Evolutionary conservation across 345 rosid species (phyloP).

Genomic region (Murraya paniculata): DNA sequence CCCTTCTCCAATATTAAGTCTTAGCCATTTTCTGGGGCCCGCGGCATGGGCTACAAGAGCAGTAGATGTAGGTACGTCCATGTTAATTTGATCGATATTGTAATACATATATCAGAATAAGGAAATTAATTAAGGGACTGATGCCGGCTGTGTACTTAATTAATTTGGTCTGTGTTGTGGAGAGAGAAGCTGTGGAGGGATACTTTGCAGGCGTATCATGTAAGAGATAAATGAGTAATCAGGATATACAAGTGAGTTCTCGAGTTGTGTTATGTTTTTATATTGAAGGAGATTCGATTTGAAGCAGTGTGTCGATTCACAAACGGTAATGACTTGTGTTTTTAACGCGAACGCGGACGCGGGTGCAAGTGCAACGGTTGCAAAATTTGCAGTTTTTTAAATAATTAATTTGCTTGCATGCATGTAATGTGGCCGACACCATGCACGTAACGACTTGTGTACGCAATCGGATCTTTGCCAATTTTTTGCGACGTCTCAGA

Average conservation of each 20-base stretch:
- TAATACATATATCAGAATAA: too few relatives aligned
- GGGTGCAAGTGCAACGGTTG: slow-evolving; percentile 9
- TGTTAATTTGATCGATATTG: background rate
- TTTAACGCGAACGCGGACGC: background rate
- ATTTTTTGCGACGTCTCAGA: too few relatives aligned
- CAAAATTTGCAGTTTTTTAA: background rate
- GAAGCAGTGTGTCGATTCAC: slow-evolving; percentile 2
- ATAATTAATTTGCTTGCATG: background rate
- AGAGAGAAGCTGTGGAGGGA: background rate
- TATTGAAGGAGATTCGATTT: background rate
- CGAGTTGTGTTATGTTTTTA: background rate
- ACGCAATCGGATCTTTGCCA: background rate
- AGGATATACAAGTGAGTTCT: background rate
- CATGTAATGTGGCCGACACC: too few relatives aligned
- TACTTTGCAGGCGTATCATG: too few relatives aligned
- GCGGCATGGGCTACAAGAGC: background rate
- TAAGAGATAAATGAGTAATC: too few relatives aligned
- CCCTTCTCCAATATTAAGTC: background rate
- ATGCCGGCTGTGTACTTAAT: background rate
- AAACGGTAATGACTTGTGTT: background rate
- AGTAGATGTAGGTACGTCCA: background rate
- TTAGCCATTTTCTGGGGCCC: background rate
- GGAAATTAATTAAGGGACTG: too few relatives aligned
- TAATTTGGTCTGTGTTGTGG: background rate
- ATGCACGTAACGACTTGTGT: background rate